Conservation (phyloP, 2,329 filamentous ascomycete species). For the Talaromyces islandicus region DNA sequence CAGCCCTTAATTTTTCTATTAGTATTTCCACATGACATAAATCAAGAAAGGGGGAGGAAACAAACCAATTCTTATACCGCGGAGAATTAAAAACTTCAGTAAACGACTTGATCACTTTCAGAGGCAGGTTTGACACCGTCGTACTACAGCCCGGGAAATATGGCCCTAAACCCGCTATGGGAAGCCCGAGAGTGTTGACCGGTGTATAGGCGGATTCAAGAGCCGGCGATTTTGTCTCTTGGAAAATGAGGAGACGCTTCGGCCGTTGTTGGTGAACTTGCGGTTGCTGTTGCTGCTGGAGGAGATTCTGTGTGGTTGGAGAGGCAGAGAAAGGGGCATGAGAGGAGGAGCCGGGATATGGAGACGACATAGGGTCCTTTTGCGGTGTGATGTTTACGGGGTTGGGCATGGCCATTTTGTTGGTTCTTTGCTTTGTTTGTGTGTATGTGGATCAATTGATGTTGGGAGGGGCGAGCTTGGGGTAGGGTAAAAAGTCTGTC, state of each 20-base stretch:
- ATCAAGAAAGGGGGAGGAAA: neutral
- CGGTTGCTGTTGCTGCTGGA: conserved; percentile 2
- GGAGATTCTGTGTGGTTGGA: neutral
- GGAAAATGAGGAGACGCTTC: conserved; percentile 30
- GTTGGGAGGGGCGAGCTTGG: neutral
- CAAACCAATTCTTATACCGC: conserved; percentile 33
- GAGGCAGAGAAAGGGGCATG: neutral
- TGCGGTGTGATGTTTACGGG: neutral
- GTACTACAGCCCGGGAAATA: conserved; percentile 17
- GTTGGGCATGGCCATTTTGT: neutral
- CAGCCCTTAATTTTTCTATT: conserved; percentile 19
- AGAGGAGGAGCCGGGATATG: neutral
- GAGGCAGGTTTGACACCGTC: conserved; percentile 25
- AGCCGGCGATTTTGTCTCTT: conserved; percentile 27
- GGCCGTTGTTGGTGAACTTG: conserved; percentile 10
- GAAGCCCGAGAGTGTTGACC: conserved; percentile 31
- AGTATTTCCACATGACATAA: neutral
- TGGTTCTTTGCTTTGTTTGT: neutral
- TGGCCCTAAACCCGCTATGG: conserved; percentile 23
- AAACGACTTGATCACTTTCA: conserved; percentile 29
- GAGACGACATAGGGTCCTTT: neutral
- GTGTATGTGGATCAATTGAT: neutral
- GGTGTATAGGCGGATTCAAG: conserved; percentile 25
- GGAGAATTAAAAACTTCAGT: conserved; percentile 34
- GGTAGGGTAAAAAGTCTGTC: neutral